Base-by-base conservation (phyloP, 2,329 filamentous ascomycete species). In the Pseudogymnoascus sp. region DNA sequence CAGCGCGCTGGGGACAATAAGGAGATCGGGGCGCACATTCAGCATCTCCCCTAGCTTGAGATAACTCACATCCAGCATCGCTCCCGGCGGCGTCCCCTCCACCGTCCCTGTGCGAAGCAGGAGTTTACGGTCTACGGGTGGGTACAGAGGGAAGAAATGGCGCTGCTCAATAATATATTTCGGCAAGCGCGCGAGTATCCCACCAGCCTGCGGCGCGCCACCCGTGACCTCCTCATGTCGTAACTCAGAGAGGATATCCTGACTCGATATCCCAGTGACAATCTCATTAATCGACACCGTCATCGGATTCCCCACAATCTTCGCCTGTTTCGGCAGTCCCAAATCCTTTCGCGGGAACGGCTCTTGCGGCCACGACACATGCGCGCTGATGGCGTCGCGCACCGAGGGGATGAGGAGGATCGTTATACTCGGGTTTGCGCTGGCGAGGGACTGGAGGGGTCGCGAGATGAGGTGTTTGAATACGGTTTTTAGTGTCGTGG, bases 1-100 rank as follows among this genome's bases (percentile, higher is more conserved):
- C 69, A 97, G 76, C 56, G 89, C 83, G 71, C 91, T 96, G 1
- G 95, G 93, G 56, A 89, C 80, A 59, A 97, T 80, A 71, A 97
- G 76, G 38, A 97, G 82, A 75, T 99, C 95, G 0, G 93, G 95
- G 61, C 87, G 81, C 2, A 92, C 89, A 67, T 89, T 90, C 70
- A 95, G 83, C 86, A 96, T 96, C 76, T 97, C 95, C 16, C 91
- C 92, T 16, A 97, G 78, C 77, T 95, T 93, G 68, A 96, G 73
- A 75, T 95, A 96, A 66, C 88, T 88, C 18, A 90, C 78, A 75
- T 99, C 95, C 61, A 97, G 74, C 79, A 89, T 87, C 0, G 91
- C 86, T 0, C 93, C 93, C 0, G 89, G 87, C 4, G 84, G 85
- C 38, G 84, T 70, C 0, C 82, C 84, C 64, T 83, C 81, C 16